A percentile compares a stretch with the other conserved stretches of the same genome.
Evolutionary conservation across 495 filamentous ascomycete species (phyloP).

Genomic region (Penicillium antarcticum): DNA sequence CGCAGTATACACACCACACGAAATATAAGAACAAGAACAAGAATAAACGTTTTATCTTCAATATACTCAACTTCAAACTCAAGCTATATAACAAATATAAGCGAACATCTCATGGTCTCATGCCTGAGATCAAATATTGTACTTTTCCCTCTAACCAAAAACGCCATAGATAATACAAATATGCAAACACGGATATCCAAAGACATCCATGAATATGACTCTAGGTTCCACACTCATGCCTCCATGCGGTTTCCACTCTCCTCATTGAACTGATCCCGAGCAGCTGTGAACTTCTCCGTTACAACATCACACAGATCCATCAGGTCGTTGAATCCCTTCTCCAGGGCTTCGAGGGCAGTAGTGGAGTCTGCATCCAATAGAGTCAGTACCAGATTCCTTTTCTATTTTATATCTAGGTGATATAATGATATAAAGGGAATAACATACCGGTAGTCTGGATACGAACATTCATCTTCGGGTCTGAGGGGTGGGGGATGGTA

Average conservation of each 20-base stretch:
- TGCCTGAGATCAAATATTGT: neutral
- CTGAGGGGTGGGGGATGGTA: constrained; percentile 94
- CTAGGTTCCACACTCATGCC: constrained; percentile 14
- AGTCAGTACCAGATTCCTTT: constrained; percentile 9
- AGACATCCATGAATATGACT: no score
- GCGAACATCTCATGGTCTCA: no score
- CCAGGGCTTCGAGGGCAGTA: constrained; percentile 75
- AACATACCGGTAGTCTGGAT: constrained; percentile 91
- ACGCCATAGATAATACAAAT: constrained; percentile 17
- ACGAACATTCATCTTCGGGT: constrained; percentile 91
- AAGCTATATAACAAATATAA: no score
- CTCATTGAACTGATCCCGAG: constrained; percentile 61
- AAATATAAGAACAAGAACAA: no score
- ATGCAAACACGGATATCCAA: neutral
- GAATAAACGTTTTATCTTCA: no score
- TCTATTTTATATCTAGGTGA: no score
- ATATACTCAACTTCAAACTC: no score
- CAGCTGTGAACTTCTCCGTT: constrained; percentile 71
- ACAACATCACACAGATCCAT: constrained; percentile 92
- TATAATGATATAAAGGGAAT: neutral
- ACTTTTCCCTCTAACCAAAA: constrained; percentile 15
- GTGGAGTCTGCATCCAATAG: constrained; percentile 57
- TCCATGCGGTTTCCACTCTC: constrained; percentile 35
- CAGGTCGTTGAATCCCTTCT: constrained; percentile 85
- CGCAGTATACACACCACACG: no score